phyloP scores from a whole-genome alignment of 2,329 filamentous ascomycete genomes.

The Fonsecaea erecta region DNA sequence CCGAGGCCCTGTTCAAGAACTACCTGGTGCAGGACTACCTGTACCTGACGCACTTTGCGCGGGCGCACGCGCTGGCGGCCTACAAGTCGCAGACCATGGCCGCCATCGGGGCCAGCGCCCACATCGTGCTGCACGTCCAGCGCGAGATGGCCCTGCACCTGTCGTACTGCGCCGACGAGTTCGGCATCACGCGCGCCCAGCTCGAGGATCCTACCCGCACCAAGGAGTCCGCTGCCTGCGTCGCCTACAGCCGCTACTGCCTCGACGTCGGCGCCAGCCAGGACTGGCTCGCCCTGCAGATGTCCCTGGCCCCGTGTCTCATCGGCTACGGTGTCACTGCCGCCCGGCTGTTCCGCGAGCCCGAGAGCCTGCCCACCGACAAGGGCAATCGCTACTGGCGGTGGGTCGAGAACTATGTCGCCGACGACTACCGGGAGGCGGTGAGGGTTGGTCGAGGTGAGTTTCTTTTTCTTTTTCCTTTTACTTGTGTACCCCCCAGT shows the following conservation, averaged over 20 bases:
- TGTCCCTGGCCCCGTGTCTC: slow-evolving; percentile 83
- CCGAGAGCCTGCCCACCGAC: slow-evolving; percentile 56
- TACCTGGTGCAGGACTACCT: slow-evolving; percentile 94
- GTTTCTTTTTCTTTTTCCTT: not conserved
- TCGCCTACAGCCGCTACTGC: slow-evolving; percentile 82
- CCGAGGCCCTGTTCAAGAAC: slow-evolving; percentile 77
- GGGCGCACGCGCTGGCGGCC: slow-evolving; percentile 80
- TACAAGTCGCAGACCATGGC: slow-evolving; percentile 80
- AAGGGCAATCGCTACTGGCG: slow-evolving; percentile 78
- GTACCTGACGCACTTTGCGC: slow-evolving; percentile 86
- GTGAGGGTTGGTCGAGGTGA: slow-evolving; percentile 63
- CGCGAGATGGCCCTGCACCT: slow-evolving; percentile 82
- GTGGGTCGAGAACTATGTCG: slow-evolving; percentile 90
- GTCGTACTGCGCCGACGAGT: slow-evolving; percentile 75
- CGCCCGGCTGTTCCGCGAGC: slow-evolving; percentile 67
- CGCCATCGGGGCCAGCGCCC: slow-evolving; percentile 70
- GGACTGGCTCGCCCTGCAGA: slow-evolving; percentile 84
- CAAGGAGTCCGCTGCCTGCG: slow-evolving; percentile 76
- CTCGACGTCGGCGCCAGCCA: slow-evolving; percentile 86
- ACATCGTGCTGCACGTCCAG: slow-evolving; percentile 76
- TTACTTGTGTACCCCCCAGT: too few relatives aligned
- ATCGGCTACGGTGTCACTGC: slow-evolving; percentile 88
- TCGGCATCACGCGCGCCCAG: slow-evolving; percentile 74
- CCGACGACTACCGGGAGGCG: slow-evolving; percentile 75
- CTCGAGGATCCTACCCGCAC: slow-evolving; percentile 64